phyloP scores from a whole-genome alignment of 2,329 filamentous ascomycete species.

The Aureobasidium subglaciale region DNA sequence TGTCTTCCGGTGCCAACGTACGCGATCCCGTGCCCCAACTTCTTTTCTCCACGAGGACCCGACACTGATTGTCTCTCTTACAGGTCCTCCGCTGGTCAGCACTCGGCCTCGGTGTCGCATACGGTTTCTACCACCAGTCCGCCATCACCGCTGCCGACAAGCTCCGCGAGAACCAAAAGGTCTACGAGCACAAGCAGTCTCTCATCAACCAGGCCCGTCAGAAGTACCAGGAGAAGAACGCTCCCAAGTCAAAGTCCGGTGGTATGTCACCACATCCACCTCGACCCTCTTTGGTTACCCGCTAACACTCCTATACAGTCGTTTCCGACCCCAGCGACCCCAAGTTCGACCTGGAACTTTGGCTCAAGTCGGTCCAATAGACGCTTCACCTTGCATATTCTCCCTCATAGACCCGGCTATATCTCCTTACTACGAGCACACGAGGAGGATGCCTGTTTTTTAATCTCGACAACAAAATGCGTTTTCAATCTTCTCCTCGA shows the following conservation, averaged over 20 bases:
- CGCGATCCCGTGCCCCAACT: conserved; percentile 12
- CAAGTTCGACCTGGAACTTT: conserved; percentile 89
- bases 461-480: conserved; percentile 7
- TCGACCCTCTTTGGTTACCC: background rate
- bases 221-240: conserved; percentile 75
- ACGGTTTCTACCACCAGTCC: conserved; percentile 91
- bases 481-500: background rate
- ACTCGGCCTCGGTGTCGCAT: conserved; percentile 84
- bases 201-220: conserved; percentile 91
- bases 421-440: background rate
- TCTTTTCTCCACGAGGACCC: background rate
- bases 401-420: conserved; percentile 5
- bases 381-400: background rate
- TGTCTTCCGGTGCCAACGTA: conserved; percentile 25
- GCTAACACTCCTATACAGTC: conserved; percentile 39
- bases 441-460: conserved; percentile 12
- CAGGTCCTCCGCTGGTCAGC: conserved; percentile 97
- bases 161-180: conserved; percentile 63
- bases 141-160: conserved; percentile 67
- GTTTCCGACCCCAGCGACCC: conserved; percentile 73
- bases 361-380: conserved; percentile 39
- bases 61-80: background rate
- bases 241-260: conserved; percentile 37
- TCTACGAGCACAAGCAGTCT: conserved; percentile 84
- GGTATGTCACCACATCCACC: conserved; percentile 23